Conservation (phyloP, 768 basidiomycete genomes). For the Amanita phalloides region DNA sequence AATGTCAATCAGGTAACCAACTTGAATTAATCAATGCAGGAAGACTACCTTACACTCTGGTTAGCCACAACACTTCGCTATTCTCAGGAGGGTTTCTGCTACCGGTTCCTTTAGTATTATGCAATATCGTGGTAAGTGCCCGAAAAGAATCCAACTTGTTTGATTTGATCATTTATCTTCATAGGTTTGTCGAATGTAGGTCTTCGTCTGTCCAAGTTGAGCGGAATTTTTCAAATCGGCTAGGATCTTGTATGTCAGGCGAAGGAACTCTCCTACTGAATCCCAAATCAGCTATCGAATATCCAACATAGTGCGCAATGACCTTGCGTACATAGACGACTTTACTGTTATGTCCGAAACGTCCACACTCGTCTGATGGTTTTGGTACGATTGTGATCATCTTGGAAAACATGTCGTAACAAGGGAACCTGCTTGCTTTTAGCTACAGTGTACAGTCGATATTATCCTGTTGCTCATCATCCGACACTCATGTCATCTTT, state of each 20-base stretch:
- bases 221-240: neutral
- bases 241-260: constrained; percentile 14
- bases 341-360: neutral
- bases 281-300: constrained; percentile 7
- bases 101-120: constrained; percentile 12
- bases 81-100: constrained; percentile 10
- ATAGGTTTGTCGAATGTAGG: constrained; percentile 17
- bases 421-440: neutral
- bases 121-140: constrained; percentile 13
- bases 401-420: neutral
- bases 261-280: constrained; percentile 10
- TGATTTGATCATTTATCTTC: neutral
- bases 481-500: constrained; percentile 20
- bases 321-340: constrained; percentile 1
- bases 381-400: neutral
- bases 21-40: neutral
- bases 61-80: neutral
- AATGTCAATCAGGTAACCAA: constrained; percentile 10
- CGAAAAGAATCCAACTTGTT: neutral
- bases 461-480: constrained; percentile 8
- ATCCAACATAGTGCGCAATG: constrained; percentile 14
- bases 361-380: neutral
- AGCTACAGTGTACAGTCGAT: neutral
- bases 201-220: neutral
- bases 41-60: neutral